Percentiles rank a stretch among this genome's conserved stretches.
These are phyloP conservation scores for Clarireedia monteithiana DNA, from an alignment of 2,329 filamentous ascomycete genomes.

Conservation along the genomic window DNA sequence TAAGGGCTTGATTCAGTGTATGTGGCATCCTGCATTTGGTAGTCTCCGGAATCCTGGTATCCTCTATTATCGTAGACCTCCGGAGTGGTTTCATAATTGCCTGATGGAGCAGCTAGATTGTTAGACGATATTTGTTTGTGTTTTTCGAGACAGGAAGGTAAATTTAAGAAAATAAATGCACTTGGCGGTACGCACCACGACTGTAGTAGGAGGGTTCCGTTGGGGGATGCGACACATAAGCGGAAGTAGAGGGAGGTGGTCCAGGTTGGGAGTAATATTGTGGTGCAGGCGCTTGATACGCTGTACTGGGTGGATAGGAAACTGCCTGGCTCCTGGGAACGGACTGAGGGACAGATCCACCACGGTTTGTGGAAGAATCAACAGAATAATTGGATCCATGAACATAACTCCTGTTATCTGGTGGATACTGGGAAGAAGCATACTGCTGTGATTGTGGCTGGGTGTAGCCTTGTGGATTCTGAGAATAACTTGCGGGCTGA, in stretches of 20 bases:
- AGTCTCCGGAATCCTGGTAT: constrained; percentile 17
- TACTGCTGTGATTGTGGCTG: constrained; percentile 9
- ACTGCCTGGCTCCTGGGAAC: constrained; percentile 14
- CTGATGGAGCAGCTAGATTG: constrained; percentile 25
- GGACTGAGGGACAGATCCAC: constrained; percentile 9
- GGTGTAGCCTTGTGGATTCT: constrained; percentile 16
- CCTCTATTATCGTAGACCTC: constrained; percentile 17
- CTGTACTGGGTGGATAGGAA: constrained; percentile 9
- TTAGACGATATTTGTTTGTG: constrained; percentile 25
- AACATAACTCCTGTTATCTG: constrained; percentile 24
- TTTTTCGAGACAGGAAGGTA: constrained; percentile 8
- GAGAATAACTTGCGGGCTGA: constrained; percentile 19
- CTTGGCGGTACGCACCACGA: constrained; percentile 48
- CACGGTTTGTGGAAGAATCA: constrained; percentile 14
- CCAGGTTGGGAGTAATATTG: constrained; percentile 28
- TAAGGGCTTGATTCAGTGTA: constrained; percentile 14
- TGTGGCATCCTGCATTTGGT: constrained; percentile 10
- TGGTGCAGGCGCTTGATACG: constrained; percentile 15
- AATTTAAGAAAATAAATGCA: constrained; percentile 13
- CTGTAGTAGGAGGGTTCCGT: constrained; percentile 45
- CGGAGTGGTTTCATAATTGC: constrained; percentile 15
- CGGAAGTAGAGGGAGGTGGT: constrained; percentile 29
- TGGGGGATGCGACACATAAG: constrained; percentile 33
- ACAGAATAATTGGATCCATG: constrained; percentile 22
- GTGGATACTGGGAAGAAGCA: constrained; percentile 13